Evolutionary conservation across 2,329 filamentous ascomycete species (phyloP).

Genomic region (Aphanocladium album): DNA sequence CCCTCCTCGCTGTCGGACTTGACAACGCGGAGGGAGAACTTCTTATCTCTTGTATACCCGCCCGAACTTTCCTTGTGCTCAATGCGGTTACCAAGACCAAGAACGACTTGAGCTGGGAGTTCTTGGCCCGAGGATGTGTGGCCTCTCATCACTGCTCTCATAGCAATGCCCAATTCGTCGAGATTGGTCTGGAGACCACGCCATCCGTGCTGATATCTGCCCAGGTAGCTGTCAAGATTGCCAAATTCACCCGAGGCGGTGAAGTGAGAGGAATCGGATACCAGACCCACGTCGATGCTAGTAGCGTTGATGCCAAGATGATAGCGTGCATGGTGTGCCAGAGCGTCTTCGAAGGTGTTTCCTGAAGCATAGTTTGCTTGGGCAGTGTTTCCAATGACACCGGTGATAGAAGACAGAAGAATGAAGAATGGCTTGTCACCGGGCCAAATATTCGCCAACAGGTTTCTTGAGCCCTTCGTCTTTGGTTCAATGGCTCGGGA

Average conservation of each 20-base stretch:
- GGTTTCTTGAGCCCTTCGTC: conserved; percentile 15
- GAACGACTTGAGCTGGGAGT: conserved; percentile 5
- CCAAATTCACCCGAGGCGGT: conserved; percentile 14
- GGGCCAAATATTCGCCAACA: conserved; percentile 10
- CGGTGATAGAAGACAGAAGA: conserved; percentile 17
- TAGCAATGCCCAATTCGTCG: neutral
- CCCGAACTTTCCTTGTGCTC: neutral
- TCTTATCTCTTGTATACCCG: neutral
- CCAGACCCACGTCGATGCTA: conserved; percentile 14
- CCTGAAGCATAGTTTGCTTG: conserved; percentile 18
- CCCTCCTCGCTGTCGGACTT: neutral
- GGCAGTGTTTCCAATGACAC: conserved; percentile 16
- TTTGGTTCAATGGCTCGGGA: conserved; percentile 15
- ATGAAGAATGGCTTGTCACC: conserved; percentile 16
- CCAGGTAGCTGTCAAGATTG: conserved; percentile 12
- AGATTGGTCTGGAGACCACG: neutral
- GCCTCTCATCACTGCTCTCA: conserved; percentile 11
- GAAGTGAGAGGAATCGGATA: conserved; percentile 17
- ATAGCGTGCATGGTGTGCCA: conserved; percentile 12
- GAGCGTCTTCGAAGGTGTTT: conserved; percentile 17
- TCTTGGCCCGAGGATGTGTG: neutral
- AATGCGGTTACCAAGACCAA: conserved; percentile 7
- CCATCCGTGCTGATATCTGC: conserved; percentile 15
- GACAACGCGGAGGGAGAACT: conserved; percentile 6
- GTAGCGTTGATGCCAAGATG: conserved; percentile 4